Base-by-base conservation (phyloP, 331 rosid species). In the Cucumis variabilis region DNA sequence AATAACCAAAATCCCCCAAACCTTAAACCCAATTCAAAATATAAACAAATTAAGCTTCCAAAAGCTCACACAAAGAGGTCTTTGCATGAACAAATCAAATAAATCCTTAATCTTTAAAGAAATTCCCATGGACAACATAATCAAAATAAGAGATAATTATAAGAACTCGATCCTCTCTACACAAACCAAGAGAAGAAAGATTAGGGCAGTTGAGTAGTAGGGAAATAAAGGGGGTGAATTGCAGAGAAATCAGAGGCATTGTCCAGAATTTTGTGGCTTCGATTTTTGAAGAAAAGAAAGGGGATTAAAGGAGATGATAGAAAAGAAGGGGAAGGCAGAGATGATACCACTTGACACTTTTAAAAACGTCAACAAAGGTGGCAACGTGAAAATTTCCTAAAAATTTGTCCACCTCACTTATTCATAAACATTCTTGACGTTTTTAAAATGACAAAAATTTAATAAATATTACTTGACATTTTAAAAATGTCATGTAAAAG, bases 121-220 rank as follows among this genome's bases (percentile, higher is more conserved):
- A 44, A 91, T 55, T 2, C 93, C 93, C 93, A 91, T 91, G 23
- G 88, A 83, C 90, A 91, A 58, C 91, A 91, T 91, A 81, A 91
- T 91, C 83, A 89, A 87, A 14, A 90, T 89, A 48, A 91, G 93
- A 60, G 90, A 6, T 23, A 86, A 82, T 82, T 91, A 50, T 91
- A 91, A 2, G 93, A 89, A 85, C 87, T 20, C 5, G 91, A 90
- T 20, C 82, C 87, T 24, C 89, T 72, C 37, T 78, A 41, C 65
- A 91, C 93, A 37, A 91, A 86, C 93, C 93, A n/a, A n/a, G n/a
- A n/a, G n/a, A n/a, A n/a, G n/a, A 44, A 28, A 86, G 41, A 21
- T 76, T 88, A 23, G 10, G 87, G 62, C 53, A 84, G 87, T 68
- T 48, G 19, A 82, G 67, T 16, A 82, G 90, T 12, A 69, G 77